phyloP scores from a whole-genome alignment of 345 rosid species.

The Arabidopsis arenosa region DNA sequence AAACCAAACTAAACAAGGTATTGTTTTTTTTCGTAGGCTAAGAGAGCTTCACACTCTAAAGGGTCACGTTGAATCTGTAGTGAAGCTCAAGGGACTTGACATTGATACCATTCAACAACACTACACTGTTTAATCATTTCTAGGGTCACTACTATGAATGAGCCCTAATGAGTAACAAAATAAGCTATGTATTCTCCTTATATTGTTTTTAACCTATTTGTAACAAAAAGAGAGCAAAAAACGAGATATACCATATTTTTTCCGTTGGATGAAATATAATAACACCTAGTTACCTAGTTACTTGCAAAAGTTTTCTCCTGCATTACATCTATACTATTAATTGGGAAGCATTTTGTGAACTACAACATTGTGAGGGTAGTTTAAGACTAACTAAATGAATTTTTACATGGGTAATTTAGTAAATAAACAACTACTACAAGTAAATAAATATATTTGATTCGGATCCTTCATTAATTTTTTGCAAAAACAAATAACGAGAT shows the following conservation, averaged over 20 bases:
- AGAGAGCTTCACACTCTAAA: slow-evolving; percentile 91
- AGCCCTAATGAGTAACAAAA: slow-evolving; percentile 5
- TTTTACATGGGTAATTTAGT: no score
- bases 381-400: no score
- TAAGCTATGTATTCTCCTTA: slow-evolving; percentile 20
- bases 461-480: no score
- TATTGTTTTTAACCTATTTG: neutral
- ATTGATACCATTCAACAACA: slow-evolving; percentile 87
- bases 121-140: slow-evolving; percentile 67
- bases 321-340: no score
- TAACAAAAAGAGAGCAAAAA: slow-evolving; percentile 29
- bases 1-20: neutral
- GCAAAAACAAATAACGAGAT: no score
- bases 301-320: neutral
- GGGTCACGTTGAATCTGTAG: slow-evolving; percentile 90
- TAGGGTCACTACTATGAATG: neutral
- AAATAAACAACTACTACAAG: no score
- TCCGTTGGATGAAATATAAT: slow-evolving; percentile 28
- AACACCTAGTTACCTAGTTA: neutral
- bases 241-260: slow-evolving; percentile 22
- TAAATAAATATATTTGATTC: no score
- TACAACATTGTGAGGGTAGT: no score
- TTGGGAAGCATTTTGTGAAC: no score
- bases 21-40: slow-evolving; percentile 50
- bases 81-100: slow-evolving; percentile 89